These are phyloP conservation scores for Dendrostoma leiphaemia DNA, from an alignment of 2,329 filamentous ascomycete species.

Conservation along the genomic window DNA sequence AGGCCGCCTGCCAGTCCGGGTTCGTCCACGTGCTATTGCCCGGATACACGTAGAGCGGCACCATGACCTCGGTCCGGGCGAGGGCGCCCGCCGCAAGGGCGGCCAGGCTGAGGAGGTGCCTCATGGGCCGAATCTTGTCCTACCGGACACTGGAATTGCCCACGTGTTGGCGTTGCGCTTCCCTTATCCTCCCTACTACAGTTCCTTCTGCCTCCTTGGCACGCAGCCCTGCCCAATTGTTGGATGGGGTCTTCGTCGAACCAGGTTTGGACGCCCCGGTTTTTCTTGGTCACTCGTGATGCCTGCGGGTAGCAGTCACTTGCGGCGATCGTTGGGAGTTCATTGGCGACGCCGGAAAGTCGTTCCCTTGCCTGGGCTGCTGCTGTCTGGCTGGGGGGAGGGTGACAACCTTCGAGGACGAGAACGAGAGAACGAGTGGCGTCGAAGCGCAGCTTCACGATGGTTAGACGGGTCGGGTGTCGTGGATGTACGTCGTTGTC, in stretches of 20 bases:
- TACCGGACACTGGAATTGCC: background rate
- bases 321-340: too few species aligned
- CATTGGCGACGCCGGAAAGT: too few species aligned
- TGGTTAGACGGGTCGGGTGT: too few species aligned
- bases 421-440: background rate
- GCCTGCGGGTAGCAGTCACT: too few species aligned
- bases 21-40: slow-evolving; percentile 17
- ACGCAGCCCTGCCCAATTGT: too few species aligned
- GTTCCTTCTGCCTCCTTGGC: too few species aligned
- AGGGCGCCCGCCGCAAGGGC: slow-evolving; percentile 10
- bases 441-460: background rate
- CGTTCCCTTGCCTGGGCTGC: too few species aligned
- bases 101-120: slow-evolving; percentile 2
- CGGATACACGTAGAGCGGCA: slow-evolving; percentile 18
- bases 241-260: too few species aligned
- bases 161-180: background rate
- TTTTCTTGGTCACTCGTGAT: background rate
- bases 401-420: background rate
- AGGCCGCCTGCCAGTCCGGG: slow-evolving; percentile 16
- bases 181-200: too few species aligned
- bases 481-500: too few species aligned
- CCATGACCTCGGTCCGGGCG: slow-evolving; percentile 15
- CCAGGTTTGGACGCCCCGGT: too few species aligned
- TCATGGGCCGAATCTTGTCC: slow-evolving; percentile 2
- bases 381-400: too few species aligned